These are phyloP conservation scores for Fusarium ramigenum DNA, from an alignment of 2,329 filamentous ascomycete species.

Conservation along the genomic window DNA sequence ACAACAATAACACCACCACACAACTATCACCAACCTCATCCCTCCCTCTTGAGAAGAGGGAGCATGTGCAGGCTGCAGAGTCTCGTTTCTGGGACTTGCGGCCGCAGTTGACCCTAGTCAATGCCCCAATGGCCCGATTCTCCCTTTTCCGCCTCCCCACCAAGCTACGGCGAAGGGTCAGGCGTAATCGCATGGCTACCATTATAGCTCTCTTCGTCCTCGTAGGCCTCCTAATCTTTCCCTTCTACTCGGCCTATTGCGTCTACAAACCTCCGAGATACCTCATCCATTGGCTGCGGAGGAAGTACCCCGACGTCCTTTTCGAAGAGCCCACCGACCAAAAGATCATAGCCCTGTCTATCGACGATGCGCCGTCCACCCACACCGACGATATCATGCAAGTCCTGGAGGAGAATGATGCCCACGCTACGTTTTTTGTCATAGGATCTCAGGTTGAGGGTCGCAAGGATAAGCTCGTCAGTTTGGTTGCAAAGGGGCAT, in stretches of 20 bases:
- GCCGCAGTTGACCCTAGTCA: conserved; percentile 26
- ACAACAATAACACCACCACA: conserved; percentile 18
- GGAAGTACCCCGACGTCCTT: conserved; percentile 80
- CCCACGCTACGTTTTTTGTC: conserved; percentile 86
- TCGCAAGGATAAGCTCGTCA: conserved; percentile 62
- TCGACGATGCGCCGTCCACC: conserved; percentile 84
- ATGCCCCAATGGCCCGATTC: conserved; percentile 50
- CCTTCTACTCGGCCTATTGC: conserved; percentile 65
- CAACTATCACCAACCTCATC: conserved; percentile 14
- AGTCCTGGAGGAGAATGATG: conserved; percentile 71
- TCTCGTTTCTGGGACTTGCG: conserved; percentile 36
- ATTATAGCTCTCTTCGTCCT: conserved; percentile 55
- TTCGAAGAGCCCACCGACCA: conserved; percentile 70
- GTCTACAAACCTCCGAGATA: conserved; percentile 83
- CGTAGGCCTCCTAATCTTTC: conserved; percentile 49
- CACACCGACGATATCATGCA: conserved; percentile 76
- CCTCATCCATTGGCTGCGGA: conserved; percentile 75
- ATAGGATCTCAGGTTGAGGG: conserved; percentile 80
- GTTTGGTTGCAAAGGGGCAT: conserved; percentile 69
- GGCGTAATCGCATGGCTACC: conserved; percentile 67
- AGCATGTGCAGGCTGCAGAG: conserved; percentile 38
- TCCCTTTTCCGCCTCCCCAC: conserved; percentile 64
- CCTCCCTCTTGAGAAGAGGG: conserved; percentile 3
- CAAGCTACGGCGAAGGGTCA: conserved; percentile 65
- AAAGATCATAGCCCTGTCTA: conserved; percentile 81